Percentiles rank a stretch among this genome's conserved stretches.
phyloP scores from a whole-genome alignment of 148 eudicot species.

The Vaccinium macrocarpon region DNA sequence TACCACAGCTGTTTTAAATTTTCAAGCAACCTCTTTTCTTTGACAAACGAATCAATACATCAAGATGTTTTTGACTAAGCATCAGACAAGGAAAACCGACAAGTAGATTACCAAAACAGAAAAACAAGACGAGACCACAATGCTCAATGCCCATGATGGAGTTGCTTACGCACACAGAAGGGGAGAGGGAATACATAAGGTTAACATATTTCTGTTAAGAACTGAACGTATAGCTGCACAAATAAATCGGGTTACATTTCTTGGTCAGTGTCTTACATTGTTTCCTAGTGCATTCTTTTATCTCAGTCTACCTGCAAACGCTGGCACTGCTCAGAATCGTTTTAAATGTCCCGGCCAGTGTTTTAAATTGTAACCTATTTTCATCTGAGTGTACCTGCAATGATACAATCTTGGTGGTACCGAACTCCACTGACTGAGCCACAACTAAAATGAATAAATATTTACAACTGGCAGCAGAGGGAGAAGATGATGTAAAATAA shows the following conservation, averaged over 20 bases:
- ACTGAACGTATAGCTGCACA: conserved; percentile 17
- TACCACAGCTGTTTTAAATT: too few species aligned
- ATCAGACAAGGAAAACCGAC: too few species aligned
- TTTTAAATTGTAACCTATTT: conserved; percentile 16
- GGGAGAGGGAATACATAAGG: too few species aligned
- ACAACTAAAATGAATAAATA: not conserved
- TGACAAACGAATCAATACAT: too few species aligned
- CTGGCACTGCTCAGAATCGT: conserved; percentile 11
- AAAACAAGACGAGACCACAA: too few species aligned
- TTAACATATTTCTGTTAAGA: not conserved
- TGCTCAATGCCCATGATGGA: too few species aligned
- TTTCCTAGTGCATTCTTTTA: conserved; percentile 14
- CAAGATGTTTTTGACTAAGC: too few species aligned
- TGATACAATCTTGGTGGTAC: not conserved
- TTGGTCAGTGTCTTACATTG: not conserved
- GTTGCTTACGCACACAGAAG: too few species aligned
- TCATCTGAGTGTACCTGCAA: conserved; percentile 17
- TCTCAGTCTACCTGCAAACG: conserved; percentile 13
- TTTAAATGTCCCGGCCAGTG: not conserved
- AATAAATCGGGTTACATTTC: conserved; percentile 15
- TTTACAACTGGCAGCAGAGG: conserved; percentile 9
- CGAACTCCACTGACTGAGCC: conserved; percentile 10
- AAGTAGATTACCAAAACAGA: too few species aligned
- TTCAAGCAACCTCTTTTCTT: too few species aligned
- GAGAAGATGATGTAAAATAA: conserved; percentile 14